Percentiles rank a stretch among this genome's conserved stretches.
phyloP scores from a whole-genome alignment of 2,329 filamentous ascomycete species.

The Paracamarosporium sp. region DNA sequence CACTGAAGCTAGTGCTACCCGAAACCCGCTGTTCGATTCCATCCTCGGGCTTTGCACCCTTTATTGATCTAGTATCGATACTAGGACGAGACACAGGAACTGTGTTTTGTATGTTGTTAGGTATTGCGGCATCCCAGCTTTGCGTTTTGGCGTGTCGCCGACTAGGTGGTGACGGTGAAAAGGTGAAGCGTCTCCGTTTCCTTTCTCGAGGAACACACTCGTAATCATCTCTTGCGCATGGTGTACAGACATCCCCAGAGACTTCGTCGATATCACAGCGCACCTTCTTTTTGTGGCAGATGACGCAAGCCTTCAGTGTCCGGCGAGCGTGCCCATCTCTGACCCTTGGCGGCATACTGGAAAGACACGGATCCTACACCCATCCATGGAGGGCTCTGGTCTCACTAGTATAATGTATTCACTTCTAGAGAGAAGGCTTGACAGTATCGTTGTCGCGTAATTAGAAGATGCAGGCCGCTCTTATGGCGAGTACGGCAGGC shows the following conservation, averaged over 20 bases:
- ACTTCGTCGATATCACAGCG: slow-evolving; percentile 34
- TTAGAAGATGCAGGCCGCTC: background rate
- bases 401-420: background rate
- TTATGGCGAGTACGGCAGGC: no score
- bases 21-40: slow-evolving; percentile 29
- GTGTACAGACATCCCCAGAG: slow-evolving; percentile 47
- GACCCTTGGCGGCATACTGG: slow-evolving; percentile 19
- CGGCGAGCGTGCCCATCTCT: slow-evolving; percentile 29
- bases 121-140: slow-evolving; percentile 13
- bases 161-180: slow-evolving; percentile 36
- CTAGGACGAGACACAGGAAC: background rate
- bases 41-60: slow-evolving; percentile 23
- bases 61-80: no score
- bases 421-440: background rate
- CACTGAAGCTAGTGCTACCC: slow-evolving; percentile 26
- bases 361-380: background rate
- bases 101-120: background rate
- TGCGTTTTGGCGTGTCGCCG: slow-evolving; percentile 20
- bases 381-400: background rate
- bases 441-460: background rate
- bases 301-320: slow-evolving; percentile 48
- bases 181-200: slow-evolving; percentile 41
- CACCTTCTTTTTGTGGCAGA: slow-evolving; percentile 54
- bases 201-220: slow-evolving; percentile 40
- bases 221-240: slow-evolving; percentile 42